phyloP scores from a whole-genome alignment of 78 protist genomes.

The Emiliania huxleyi region DNA sequence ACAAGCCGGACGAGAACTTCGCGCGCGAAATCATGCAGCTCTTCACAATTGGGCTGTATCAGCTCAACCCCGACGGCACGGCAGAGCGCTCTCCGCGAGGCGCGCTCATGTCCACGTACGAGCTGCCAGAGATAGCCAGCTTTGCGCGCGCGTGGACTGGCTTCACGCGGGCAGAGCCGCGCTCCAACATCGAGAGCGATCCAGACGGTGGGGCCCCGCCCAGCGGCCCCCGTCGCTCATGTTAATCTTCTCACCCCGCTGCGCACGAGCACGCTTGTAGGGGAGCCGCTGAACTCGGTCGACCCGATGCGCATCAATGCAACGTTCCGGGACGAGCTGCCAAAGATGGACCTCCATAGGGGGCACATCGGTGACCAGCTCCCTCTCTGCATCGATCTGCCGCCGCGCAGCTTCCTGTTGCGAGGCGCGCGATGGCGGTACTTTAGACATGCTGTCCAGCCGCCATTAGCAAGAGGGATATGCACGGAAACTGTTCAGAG shows the following conservation, averaged over 20 bases:
- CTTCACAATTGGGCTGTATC: slow-evolving; percentile 15
- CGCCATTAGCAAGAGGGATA: too few relatives aligned
- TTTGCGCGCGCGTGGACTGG: slow-evolving; percentile 29
- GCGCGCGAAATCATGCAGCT: slow-evolving; percentile 46
- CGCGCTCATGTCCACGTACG: not conserved
- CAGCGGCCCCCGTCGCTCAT: too few relatives aligned
- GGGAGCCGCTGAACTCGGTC: not conserved
- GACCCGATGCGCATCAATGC: not conserved
- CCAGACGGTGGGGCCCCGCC: not conserved
- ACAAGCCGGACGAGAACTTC: slow-evolving; percentile 25
- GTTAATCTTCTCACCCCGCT: too few relatives aligned
- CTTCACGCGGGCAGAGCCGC: not conserved
- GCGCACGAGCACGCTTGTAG: too few relatives aligned
- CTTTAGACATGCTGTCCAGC: not conserved
- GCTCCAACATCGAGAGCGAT: not conserved
- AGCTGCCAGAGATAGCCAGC: not conserved
- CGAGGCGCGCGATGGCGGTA: not conserved
- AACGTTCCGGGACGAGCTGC: not conserved
- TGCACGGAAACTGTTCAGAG: too few relatives aligned
- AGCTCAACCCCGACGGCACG: slow-evolving; percentile 1
- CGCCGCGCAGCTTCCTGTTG: not conserved
- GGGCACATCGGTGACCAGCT: slow-evolving; percentile 1
- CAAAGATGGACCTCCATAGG: not conserved
- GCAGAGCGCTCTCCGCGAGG: not conserved
- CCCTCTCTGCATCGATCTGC: slow-evolving; percentile 19